Conservation (phyloP, 2,329 filamentous ascomycete genomes). For the Fusarium verticillioides region DNA sequence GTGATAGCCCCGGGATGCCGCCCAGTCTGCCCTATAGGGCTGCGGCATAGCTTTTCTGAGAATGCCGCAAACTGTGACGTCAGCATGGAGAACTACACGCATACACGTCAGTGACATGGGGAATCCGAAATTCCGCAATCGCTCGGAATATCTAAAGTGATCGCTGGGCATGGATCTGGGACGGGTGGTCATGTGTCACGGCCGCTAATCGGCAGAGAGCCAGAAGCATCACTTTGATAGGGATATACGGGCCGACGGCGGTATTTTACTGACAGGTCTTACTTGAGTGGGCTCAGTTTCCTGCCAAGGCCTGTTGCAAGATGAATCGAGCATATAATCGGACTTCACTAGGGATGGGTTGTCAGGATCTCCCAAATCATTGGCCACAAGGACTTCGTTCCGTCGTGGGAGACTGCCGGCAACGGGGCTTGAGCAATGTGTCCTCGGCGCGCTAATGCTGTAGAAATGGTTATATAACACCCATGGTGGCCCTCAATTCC, state of each 20-base stretch:
- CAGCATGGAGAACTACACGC: not conserved
- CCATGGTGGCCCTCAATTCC: rapidly evolving
- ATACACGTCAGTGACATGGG: not conserved
- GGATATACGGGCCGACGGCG: rapidly evolving
- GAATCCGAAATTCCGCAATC: rapidly evolving
- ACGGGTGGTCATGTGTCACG: too few relatives aligned
- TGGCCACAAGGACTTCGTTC: not conserved
- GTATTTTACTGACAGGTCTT: not conserved
- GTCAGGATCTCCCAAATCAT: not conserved
- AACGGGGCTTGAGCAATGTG: not conserved
- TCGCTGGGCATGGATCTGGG: not conserved
- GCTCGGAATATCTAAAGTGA: not conserved
- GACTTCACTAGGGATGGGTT: not conserved
- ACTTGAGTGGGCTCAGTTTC: rapidly evolving
- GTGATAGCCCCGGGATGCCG: too few relatives aligned
- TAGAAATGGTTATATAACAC: not conserved
- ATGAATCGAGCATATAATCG: not conserved
- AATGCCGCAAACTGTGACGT: not conserved
- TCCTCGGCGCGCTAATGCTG: not conserved
- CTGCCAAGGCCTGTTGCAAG: not conserved
- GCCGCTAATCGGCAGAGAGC: not conserved
- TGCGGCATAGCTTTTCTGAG: not conserved
- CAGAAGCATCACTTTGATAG: too few relatives aligned
- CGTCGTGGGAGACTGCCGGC: not conserved
- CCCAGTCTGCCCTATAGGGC: not conserved